Conservation (phyloP, 2,329 filamentous ascomycete genomes). For the Aspergillus fructus region DNA sequence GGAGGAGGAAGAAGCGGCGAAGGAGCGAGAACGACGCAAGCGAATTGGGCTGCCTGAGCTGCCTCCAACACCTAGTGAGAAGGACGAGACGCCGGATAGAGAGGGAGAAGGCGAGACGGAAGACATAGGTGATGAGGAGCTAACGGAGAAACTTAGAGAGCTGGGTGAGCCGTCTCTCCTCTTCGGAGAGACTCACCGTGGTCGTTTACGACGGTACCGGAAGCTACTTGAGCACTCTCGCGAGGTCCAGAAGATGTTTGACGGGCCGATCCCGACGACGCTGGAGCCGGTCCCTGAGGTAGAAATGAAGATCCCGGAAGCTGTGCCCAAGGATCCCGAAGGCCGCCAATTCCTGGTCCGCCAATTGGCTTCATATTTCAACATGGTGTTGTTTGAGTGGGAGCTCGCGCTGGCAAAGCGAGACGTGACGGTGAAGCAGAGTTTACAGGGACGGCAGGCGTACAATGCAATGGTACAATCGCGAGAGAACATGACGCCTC, state of each 20-base stretch:
- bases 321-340: slow-evolving; percentile 62
- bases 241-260: slow-evolving; percentile 50
- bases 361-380: slow-evolving; percentile 93
- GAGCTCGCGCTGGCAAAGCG: slow-evolving; percentile 68
- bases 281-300: slow-evolving; percentile 76
- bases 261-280: slow-evolving; percentile 83
- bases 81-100: slow-evolving; percentile 33
- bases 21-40: slow-evolving; percentile 71
- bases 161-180: slow-evolving; percentile 71
- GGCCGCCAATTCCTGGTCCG: slow-evolving; percentile 73
- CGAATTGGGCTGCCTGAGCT: slow-evolving; percentile 78
- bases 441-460: slow-evolving; percentile 77
- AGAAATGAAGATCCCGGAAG: slow-evolving; percentile 78
- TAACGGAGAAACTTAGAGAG: slow-evolving; percentile 66
- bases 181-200: slow-evolving; percentile 77
- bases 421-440: slow-evolving; percentile 61
- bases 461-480: slow-evolving; percentile 83
- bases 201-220: slow-evolving; percentile 69
- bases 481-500: slow-evolving; percentile 79
- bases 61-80: slow-evolving; percentile 37
- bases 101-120: slow-evolving; percentile 40
- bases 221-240: slow-evolving; percentile 53
- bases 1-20: slow-evolving; percentile 71
- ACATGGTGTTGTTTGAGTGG: slow-evolving; percentile 91
- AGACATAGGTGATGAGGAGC: slow-evolving; percentile 68